These are phyloP conservation scores for Inga oerstediana DNA, from an alignment of 306 rosid species.

Conservation along the genomic window DNA sequence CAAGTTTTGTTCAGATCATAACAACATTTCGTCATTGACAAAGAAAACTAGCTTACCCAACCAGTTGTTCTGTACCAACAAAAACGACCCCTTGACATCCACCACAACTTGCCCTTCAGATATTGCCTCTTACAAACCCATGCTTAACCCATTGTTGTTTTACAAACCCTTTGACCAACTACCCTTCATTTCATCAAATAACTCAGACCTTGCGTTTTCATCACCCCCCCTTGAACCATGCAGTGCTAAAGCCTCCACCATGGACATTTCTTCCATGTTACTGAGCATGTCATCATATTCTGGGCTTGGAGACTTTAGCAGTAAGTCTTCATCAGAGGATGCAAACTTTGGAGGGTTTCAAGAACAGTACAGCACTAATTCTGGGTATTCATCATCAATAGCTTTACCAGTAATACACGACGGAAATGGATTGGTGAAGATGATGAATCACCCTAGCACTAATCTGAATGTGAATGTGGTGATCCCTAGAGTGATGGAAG, in stretches of 20 bases:
- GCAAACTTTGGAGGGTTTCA: constrained; percentile 44
- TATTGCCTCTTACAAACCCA: constrained; percentile 52
- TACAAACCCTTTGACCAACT: constrained; percentile 49
- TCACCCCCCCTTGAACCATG: constrained; percentile 43
- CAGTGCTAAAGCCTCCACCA: constrained; percentile 32
- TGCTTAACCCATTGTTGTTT: constrained; percentile 37
- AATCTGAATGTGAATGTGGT: background rate
- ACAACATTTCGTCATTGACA: constrained; percentile 44
- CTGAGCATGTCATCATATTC: constrained; percentile 87
- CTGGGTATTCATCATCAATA: constrained; percentile 36
- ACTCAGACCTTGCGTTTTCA: constrained; percentile 53
- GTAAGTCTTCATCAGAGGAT: constrained; percentile 23
- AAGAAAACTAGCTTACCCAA: constrained; percentile 41
- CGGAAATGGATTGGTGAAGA: constrained; percentile 41
- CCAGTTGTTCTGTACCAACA: constrained; percentile 48
- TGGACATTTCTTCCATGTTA: constrained; percentile 69
- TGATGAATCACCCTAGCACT: constrained; percentile 29
- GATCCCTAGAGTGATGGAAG: constrained; percentile 42
- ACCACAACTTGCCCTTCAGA: constrained; percentile 39
- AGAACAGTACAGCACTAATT: constrained; percentile 33
- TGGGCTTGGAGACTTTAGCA: constrained; percentile 48
- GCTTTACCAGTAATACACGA: constrained; percentile 33
- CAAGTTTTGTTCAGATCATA: constrained; percentile 46
- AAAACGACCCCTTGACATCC: constrained; percentile 39
- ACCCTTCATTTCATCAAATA: constrained; percentile 45